A percentile compares a stretch with the other conserved stretches of the same genome.
Conservation (phyloP, 345 rosid species). For the Populus nigra region DNA sequence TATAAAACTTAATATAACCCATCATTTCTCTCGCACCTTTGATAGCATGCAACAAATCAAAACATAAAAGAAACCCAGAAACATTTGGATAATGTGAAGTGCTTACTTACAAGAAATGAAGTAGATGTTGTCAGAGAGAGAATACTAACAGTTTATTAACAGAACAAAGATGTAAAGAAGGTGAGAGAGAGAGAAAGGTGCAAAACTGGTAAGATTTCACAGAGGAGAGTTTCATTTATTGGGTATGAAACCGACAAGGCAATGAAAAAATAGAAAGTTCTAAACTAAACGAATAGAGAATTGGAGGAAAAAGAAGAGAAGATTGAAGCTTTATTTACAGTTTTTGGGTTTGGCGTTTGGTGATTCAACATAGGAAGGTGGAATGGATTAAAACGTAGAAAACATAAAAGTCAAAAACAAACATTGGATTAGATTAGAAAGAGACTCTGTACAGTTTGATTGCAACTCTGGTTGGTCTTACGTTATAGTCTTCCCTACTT, state of each 20-base stretch:
- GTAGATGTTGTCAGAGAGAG: background rate
- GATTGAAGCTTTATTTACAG: background rate
- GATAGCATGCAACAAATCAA: slow-evolving; percentile 14
- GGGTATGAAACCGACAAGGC: slow-evolving; percentile 30
- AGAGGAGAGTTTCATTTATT: slow-evolving; percentile 8
- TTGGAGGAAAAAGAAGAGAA: background rate
- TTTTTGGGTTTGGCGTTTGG: slow-evolving; percentile 10
- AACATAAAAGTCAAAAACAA: slow-evolving; percentile 32
- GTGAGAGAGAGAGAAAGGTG: slow-evolving; percentile 3
- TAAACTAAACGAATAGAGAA: background rate
- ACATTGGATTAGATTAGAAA: slow-evolving; percentile 7
- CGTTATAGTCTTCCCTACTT: slow-evolving; percentile 31
- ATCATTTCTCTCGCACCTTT: slow-evolving; percentile 11
- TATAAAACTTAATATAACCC: slow-evolving; percentile 12
- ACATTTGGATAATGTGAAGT: slow-evolving; percentile 10
- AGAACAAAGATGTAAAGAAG: background rate
- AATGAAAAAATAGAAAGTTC: background rate
- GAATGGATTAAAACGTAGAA: slow-evolving; percentile 19
- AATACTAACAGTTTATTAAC: background rate
- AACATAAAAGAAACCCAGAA: background rate
- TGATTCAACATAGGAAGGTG: slow-evolving; percentile 53
- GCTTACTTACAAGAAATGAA: slow-evolving; percentile 17
- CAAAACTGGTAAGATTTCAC: slow-evolving; percentile 38
- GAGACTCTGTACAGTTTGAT: slow-evolving; percentile 27
- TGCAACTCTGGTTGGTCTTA: slow-evolving; percentile 38